Percentiles rank a stretch among this genome's conserved stretches.
These are phyloP conservation scores for Huntiella omanensis DNA, from an alignment of 2,329 filamentous ascomycete species.

Conservation along the genomic window DNA sequence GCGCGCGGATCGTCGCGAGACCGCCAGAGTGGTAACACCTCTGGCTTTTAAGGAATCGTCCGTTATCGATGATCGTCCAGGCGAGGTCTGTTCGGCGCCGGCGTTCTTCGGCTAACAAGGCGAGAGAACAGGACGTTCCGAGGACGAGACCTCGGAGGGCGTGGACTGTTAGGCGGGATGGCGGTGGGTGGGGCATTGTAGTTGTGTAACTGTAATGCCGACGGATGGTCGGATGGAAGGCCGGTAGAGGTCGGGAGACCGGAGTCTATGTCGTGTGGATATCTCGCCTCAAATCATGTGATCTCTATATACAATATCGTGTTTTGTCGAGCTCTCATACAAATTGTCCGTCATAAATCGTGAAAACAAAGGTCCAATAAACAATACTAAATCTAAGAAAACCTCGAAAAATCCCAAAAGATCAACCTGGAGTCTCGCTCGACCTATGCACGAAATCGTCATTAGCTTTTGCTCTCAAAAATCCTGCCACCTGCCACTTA, in stretches of 20 bases:
- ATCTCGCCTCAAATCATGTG: too few species aligned
- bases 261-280: too few species aligned
- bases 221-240: background rate
- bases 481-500: too few species aligned
- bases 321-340: too few species aligned
- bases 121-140: slow-evolving; percentile 37
- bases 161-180: slow-evolving; percentile 35
- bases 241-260: background rate
- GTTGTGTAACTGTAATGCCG: slow-evolving; percentile 16
- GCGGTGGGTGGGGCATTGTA: slow-evolving; percentile 27
- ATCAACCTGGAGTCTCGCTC: too few species aligned
- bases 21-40: slow-evolving; percentile 12
- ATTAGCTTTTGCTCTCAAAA: too few species aligned
- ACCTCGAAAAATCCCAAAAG: too few species aligned
- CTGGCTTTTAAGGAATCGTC: slow-evolving; percentile 11
- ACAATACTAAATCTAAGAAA: too few species aligned
- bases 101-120: slow-evolving; percentile 36
- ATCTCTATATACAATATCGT: too few species aligned
- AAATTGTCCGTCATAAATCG: too few species aligned
- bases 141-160: slow-evolving; percentile 36
- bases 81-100: slow-evolving; percentile 34
- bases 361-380: too few species aligned
- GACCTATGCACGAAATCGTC: too few species aligned
- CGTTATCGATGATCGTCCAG: slow-evolving; percentile 32
- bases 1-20: slow-evolving; percentile 8